phyloP scores from a whole-genome alignment of 257 asterid species.

The Jasminum sambac region DNA sequence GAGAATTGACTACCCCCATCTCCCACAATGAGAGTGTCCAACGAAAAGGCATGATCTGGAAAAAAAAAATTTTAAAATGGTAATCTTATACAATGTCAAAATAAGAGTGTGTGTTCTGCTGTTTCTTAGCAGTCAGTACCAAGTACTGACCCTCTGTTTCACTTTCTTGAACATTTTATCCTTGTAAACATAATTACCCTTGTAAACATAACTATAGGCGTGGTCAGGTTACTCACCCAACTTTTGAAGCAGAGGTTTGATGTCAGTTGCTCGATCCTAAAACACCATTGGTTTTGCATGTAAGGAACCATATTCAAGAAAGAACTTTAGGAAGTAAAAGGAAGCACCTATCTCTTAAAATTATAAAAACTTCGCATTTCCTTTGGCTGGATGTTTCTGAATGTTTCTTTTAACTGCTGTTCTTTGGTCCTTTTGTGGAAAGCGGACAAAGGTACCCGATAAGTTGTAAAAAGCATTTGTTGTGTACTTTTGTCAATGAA shows the following conservation, averaged over 20 bases:
- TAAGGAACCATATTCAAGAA: slow-evolving; percentile 28
- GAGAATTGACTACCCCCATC: slow-evolving; percentile 52
- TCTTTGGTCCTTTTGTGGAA: slow-evolving; percentile 6
- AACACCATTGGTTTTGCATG: slow-evolving; percentile 43
- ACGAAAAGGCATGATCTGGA: slow-evolving; percentile 64
- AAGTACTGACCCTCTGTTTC: slow-evolving; percentile 2
- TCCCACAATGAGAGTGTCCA: slow-evolving; percentile 71
- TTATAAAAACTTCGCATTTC: slow-evolving; percentile 13
- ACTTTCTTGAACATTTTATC: slow-evolving; percentile 11
- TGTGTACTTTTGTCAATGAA: background rate
- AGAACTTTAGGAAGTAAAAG: slow-evolving; percentile 7
- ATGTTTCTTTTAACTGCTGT: slow-evolving; percentile 8
- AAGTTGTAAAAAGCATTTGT: slow-evolving; percentile 1
- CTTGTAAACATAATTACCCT: too few relatives aligned
- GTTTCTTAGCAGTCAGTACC: slow-evolving; percentile 6
- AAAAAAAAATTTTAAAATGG: slow-evolving; percentile 20
- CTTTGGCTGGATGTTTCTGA: slow-evolving; percentile 12
- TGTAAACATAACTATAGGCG: background rate
- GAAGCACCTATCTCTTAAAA: slow-evolving; percentile 14
- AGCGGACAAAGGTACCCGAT: background rate
- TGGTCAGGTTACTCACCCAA: slow-evolving; percentile 60
- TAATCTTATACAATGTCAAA: slow-evolving; percentile 5
- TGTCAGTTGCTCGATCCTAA: slow-evolving; percentile 59
- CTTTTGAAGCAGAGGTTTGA: slow-evolving; percentile 65
- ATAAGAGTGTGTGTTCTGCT: slow-evolving; percentile 1